phyloP scores from a whole-genome alignment of 768 basidiomycete genomes.

The Terana coerulea region DNA sequence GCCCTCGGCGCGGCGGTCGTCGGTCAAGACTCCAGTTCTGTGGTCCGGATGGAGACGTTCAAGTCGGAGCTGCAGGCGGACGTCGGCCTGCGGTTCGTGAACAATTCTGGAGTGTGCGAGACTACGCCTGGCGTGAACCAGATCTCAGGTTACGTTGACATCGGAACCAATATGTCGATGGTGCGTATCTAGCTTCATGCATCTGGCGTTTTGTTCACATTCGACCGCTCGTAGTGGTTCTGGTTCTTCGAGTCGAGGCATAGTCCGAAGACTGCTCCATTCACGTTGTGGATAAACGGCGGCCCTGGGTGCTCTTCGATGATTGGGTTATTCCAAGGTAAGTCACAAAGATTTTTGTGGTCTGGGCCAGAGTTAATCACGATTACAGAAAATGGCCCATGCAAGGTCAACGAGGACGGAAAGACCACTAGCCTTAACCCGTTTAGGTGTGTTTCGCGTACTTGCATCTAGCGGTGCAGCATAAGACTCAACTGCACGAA shows the following conservation, averaged over 20 bases:
- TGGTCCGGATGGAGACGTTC: too few relatives aligned
- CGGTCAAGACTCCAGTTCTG: not conserved
- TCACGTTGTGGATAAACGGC: slow-evolving; percentile 56
- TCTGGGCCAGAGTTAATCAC: not conserved
- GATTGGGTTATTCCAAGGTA: slow-evolving; percentile 65
- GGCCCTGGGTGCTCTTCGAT: slow-evolving; percentile 37
- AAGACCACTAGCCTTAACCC: slow-evolving; percentile 53
- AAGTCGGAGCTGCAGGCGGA: slow-evolving; percentile 18
- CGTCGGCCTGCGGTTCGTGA: slow-evolving; percentile 42
- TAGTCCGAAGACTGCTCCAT: slow-evolving; percentile 56
- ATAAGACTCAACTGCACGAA: not conserved
- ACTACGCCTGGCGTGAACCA: slow-evolving; percentile 58
- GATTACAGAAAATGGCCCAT: slow-evolving; percentile 59
- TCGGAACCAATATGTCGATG: slow-evolving; percentile 57
- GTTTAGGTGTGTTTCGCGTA: slow-evolving; percentile 40
- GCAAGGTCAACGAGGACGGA: slow-evolving; percentile 51
- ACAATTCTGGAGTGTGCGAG: slow-evolving; percentile 61
- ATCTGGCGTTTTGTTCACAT: not conserved
- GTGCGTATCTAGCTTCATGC: slow-evolving; percentile 35
- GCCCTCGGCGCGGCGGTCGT: not conserved
- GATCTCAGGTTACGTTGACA: slow-evolving; percentile 58
- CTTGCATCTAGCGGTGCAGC: too few relatives aligned
- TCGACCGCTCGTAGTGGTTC: slow-evolving; percentile 48
- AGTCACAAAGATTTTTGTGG: too few relatives aligned
- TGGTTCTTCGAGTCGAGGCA: slow-evolving; percentile 70